phyloP scores from a whole-genome alignment of 306 rosid genomes.

The cucumber (Cucumis sativus) region DNA sequence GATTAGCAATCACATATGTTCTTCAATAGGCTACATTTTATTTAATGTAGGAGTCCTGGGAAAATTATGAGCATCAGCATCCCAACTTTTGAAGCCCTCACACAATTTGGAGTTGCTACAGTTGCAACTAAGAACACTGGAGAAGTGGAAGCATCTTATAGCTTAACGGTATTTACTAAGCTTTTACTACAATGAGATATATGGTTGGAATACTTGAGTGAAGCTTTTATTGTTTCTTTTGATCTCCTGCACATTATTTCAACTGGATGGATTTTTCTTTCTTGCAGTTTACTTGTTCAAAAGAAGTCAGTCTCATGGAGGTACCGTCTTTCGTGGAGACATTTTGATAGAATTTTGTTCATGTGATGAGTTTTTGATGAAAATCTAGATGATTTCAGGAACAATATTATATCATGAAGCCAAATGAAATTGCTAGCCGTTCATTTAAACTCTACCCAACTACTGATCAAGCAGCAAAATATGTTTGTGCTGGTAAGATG shows the following conservation, averaged over 20 bases:
- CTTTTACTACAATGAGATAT: not conserved
- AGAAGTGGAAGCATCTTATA: conserved; percentile 91
- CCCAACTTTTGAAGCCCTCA: conserved; percentile 77
- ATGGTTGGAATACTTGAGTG: not conserved
- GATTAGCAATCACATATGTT: not conserved
- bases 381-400: conserved; percentile 36
- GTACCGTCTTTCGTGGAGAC: conserved; percentile 17
- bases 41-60: conserved; percentile 71
- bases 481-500: conserved; percentile 59
- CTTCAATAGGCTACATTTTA: not conserved
- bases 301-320: conserved; percentile 82
- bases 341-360: not conserved
- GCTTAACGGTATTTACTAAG: conserved; percentile 59
- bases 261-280: conserved; percentile 13
- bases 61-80: conserved; percentile 62
- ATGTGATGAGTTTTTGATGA: not conserved
- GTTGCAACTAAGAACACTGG: conserved; percentile 70
- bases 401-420: conserved; percentile 79
- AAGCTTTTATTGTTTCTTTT: not conserved
- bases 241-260: not conserved
- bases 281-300: conserved; percentile 90
- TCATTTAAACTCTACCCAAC: conserved; percentile 72
- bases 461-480: conserved; percentile 83
- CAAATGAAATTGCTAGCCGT: conserved; percentile 43
- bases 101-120: conserved; percentile 81